phyloP scores from a whole-genome alignment of 768 basidiomycete species.

The Suillus variegatus region DNA sequence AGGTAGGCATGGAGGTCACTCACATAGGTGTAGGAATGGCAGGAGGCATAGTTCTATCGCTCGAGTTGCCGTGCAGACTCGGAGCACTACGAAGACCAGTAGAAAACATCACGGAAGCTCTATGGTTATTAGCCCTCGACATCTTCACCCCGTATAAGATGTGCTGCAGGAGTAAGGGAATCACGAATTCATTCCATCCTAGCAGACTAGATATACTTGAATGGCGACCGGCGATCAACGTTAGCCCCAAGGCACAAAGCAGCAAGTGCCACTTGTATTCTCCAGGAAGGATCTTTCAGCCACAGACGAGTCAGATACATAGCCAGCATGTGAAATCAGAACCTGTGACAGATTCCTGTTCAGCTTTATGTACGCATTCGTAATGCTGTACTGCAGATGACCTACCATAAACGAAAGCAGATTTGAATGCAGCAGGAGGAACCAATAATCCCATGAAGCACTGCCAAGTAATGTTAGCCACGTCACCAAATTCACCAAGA shows the following conservation, averaged over 20 bases:
- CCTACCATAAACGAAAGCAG: background rate
- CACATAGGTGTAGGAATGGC: slow-evolving; percentile 1
- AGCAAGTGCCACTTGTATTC: background rate
- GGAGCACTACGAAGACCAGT: background rate
- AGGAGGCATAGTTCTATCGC: slow-evolving; percentile 2
- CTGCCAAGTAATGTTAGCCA: too few relatives aligned
- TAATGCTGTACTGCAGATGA: background rate
- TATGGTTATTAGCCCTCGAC: background rate
- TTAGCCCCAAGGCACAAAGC: background rate
- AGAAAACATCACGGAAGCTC: background rate
- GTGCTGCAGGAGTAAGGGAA: background rate
- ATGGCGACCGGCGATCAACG: background rate
- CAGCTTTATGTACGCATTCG: background rate
- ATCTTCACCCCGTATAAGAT: background rate
- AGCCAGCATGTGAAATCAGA: too few relatives aligned
- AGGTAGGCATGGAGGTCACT: background rate
- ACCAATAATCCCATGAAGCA: background rate
- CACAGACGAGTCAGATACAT: background rate
- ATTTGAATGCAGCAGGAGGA: background rate
- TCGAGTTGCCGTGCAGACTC: too few relatives aligned
- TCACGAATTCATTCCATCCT: background rate
- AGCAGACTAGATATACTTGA: background rate
- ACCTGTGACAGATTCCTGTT: background rate
- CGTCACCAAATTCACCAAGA: too few relatives aligned
- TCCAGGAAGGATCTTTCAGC: background rate